Evolutionary conservation across 1,284 basidiomycete genomes (phyloP), one percentile per base, ranked within the genome.

Genomic region (Veloporphyrellus conicus): DNA sequence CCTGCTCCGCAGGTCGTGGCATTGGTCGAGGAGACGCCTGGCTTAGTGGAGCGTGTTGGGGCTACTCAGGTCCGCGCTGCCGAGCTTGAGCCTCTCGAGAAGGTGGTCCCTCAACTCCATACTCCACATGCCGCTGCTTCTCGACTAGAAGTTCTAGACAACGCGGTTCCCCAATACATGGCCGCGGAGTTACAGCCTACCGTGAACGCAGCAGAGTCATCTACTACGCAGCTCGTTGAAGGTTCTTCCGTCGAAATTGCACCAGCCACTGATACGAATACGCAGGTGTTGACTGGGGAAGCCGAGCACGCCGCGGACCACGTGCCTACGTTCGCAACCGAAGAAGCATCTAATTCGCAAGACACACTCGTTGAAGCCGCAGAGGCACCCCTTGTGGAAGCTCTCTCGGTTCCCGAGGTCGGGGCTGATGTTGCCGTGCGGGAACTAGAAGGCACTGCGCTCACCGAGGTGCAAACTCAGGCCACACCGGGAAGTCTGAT

Each of bases 21-120:
- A 0, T 54, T 68, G 18, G 57, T 68, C 12, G 70, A 69, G 6
- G 67, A 67, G 36, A 75, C 72, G 2, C 68, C 68, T 29, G 67
- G 69, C 2, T 70, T 68, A 18, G 59, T 71, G 27, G 48, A 20
- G 20, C 37, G 11, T 36, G 35, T 6, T 25, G 39, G 36, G n/a
- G 19, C 29, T 38, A 15, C 36, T 22, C 53, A 44, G 28, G 29
- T 34, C 45, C 25, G 43, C 36, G 31, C 32, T 41, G 12, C 31
- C 10, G 41, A 44, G 16, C 43, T 22, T 29, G 41, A 45, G 15
- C 16, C 18, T 27, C 11, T 37, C 15, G 54, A 45, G 29, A 35
- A 36, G 12, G 39, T 43, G n/a, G 46, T 22, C 16, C 6, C 45
- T 28, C 48, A 38, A 7, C 15, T 28, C 14, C 27, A 19, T 18